A percentile compares a stretch with the other conserved stretches of the same genome.
phyloP scores from a whole-genome alignment of 2,329 filamentous ascomycete species.

The Calonectria crousiana region DNA sequence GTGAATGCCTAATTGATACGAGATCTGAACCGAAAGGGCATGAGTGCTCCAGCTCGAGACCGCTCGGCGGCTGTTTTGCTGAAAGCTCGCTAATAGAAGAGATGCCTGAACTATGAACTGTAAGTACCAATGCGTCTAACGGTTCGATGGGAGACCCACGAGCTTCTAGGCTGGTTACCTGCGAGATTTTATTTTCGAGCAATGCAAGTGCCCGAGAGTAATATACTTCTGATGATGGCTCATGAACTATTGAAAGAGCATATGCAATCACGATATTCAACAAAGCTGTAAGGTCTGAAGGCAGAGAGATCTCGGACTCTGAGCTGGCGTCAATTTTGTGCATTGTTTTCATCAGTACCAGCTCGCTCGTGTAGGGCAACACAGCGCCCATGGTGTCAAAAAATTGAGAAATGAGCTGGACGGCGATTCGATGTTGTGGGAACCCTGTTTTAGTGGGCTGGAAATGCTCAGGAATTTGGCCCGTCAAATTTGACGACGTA shows the following conservation, averaged over 20 bases:
- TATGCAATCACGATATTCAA: conserved; percentile 47
- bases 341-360: conserved; percentile 36
- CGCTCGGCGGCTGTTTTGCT: conserved; percentile 48
- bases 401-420: conserved; percentile 36
- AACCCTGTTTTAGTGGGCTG: not conserved
- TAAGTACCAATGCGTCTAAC: not conserved
- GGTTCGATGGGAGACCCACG: not conserved
- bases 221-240: conserved; percentile 40
- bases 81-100: conserved; percentile 45
- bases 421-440: not conserved
- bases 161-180: conserved; percentile 27
- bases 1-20: conserved; percentile 49
- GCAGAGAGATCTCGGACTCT: not conserved
- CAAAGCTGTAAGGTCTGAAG: conserved; percentile 33
- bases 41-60: conserved; percentile 47
- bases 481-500: not conserved
- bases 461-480: not conserved
- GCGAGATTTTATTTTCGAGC: conserved; percentile 42
- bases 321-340: conserved; percentile 21
- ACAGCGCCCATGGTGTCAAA: conserved; percentile 46
- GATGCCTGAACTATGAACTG: conserved; percentile 41
- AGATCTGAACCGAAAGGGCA: conserved; percentile 44
- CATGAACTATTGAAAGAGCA: conserved; percentile 36
- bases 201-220: conserved; percentile 44
- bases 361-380: conserved; percentile 43